Evolutionary conservation across 805 yeast genomes (phyloP), one percentile per base, ranked within the genome.

Genomic region (Myxozyma sirexii): DNA sequence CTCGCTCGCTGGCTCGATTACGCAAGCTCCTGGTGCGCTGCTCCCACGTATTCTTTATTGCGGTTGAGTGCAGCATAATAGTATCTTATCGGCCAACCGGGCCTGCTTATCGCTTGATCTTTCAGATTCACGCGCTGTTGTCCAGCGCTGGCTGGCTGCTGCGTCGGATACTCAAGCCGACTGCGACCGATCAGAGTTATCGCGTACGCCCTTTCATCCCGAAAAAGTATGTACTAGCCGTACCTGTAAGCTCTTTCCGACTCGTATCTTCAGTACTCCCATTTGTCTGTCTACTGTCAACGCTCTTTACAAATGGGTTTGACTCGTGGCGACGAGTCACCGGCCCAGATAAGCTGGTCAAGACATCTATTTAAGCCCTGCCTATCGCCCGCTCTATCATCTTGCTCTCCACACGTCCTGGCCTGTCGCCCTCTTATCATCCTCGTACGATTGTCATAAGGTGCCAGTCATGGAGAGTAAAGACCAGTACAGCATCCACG

Each of bases 321-420:
- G 42, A 38, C 42, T 38, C 42, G 42, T 38, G 42, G 42, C 42
- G 42, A 38, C 42, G 42, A 38, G 21, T 38, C 42, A 38, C n/a
- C 21, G 17, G 4, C 42, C 42, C 19, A 38, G 42, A 38, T 38
- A 38, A 17, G 42, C 19, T 38, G 8, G 42, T 2, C 42, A 38
- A 17, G n/a, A n/a, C n/a, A 38, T 17, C 42, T 38, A 15, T 38
- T 13, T n/a, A 37, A 38, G 21, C 42, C 21, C 42, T 17, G 21
- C 19, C 41, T n/a, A 6, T n/a, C 17, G 6, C 41, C 10, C 15
- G 19, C n/a, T 12, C 37, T 12, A n/a, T 33, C 12, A 13, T 12
- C 37, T n/a, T 2, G 5, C 37, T 33, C 37, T 33, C 37, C 15
- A n/a, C 5, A 12, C 42, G n/a, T 38, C 42, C 42, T 10, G 21